Conservation (phyloP, 306 rosid species). For the Begonia peltatifolia region DNA sequence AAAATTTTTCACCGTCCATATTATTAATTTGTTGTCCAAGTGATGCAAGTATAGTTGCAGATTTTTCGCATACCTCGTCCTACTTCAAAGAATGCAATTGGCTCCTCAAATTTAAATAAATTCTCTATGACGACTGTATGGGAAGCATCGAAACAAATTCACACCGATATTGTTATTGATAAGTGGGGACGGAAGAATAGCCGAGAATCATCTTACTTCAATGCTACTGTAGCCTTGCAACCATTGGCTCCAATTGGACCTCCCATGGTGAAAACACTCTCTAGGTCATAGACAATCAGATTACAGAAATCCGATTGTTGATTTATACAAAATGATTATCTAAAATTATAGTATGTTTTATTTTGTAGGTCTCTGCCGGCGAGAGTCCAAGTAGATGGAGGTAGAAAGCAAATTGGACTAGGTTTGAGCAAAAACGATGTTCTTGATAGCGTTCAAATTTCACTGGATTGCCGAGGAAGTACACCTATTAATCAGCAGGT, state of each 20-base stretch:
- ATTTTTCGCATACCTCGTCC: conserved; percentile 39
- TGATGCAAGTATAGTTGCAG: conserved; percentile 18
- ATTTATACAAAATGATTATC: too few species aligned
- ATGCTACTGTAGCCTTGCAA: conserved; percentile 38
- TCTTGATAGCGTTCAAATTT: conserved; percentile 43
- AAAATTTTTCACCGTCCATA: conserved; percentile 1
- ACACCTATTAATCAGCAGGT: conserved; percentile 76
- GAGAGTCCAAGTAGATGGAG: conserved; percentile 31
- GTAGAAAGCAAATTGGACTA: conserved; percentile 31
- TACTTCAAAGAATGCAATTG: conserved; percentile 20
- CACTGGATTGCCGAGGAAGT: conserved; percentile 61
- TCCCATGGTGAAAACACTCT: conserved; percentile 45
- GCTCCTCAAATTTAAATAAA: conserved; percentile 33
- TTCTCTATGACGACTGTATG: conserved; percentile 20
- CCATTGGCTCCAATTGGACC: conserved; percentile 86
- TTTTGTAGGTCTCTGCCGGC: conserved; percentile 43
- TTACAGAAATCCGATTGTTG: too few species aligned
- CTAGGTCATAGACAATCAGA: too few species aligned
- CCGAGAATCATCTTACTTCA: conserved; percentile 52
- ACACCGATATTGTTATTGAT: conserved; percentile 33
- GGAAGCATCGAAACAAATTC: conserved; percentile 29
- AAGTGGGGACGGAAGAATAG: conserved; percentile 26
- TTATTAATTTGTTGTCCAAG: conserved; percentile 10
- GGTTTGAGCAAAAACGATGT: conserved; percentile 47
- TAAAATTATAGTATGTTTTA: neutral